Base-by-base conservation (phyloP, 495 filamentous ascomycete genomes). In the Podospora pseudopauciseta region DNA sequence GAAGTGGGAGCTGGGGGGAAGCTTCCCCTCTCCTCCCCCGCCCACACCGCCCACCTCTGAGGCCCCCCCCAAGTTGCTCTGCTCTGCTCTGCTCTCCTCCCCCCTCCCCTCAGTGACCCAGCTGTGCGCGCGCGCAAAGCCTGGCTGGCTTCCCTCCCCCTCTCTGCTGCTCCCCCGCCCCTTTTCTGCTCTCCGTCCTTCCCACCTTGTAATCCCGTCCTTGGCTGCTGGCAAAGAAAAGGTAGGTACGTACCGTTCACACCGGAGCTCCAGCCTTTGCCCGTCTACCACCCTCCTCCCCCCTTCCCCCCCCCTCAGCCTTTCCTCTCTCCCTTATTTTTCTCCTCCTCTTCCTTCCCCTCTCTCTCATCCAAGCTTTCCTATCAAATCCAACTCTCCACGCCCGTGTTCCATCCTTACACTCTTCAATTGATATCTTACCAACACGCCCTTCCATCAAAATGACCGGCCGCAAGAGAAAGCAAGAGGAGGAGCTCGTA, bases 401-500 rank as follows among this genome's bases (percentile, higher is more conserved):
- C 49, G n/a, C 63, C 70, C 63, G 68, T 55, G 59, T 39, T 60
- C 69, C 60, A 27, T 44, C 63, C 5, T 49, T 63, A 20, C 59
- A 67, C 60, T 66, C 28, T 9, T 11, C 61, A 61, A 61, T 61
- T 74, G 70, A 72, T 56, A 63, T 58, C 7, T 57, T 23, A 62
- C 53, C 4, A 60, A 74, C 53, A 60, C 69, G 30, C 32, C 67
- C 73, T 60, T 44, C 72, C 39, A 49, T 3, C 39, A 72, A 66
- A 65, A 85, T 85, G 82, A 74, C 78, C 64, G 73, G 79, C 68
- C 81, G 82, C 65, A 77, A 77, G 71, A 82, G 82, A 72, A 83
- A 82, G 77, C 80, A 82, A 49, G 81, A 83, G 71, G 81, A 85
- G 65, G 82, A 85, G 80, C 82, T 85, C 57, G 81, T 85, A 71